Evolutionary conservation across 805 yeast species (phyloP), one percentile per base, ranked within the genome.

Genomic region (Kluyveromyces dobzhanskii): DNA sequence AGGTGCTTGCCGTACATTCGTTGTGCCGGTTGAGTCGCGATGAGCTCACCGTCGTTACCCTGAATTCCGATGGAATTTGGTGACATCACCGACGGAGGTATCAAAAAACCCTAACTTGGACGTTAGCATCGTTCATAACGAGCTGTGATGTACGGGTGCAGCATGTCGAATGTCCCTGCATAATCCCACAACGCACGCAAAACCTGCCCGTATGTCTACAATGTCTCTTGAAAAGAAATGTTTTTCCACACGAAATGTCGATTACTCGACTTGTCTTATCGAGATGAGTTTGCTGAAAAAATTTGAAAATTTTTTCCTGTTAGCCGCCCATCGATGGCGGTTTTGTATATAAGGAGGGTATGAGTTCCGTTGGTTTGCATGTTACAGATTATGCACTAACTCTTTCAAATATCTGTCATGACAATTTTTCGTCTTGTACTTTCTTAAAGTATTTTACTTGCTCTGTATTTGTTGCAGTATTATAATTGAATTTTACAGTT

Each of bases 51-150:
- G 11, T 11, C 7, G 30, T 27, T 27, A 27, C 30, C 30, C 30
- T 27, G 16, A n/a, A 5, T 7, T 27, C 30, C 30, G 30, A 13
- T 27, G 30, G 30, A n/a, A 12, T 7, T 6, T 3, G 11, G 21
- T 34, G 37, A 34, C 37, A 34, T 34, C 37, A 34, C 37, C 37
- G 37, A 23, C 37, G 37, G 37, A 34, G 21, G 21, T 30, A 30
- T 30, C 16, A 5, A 7, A n/a, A 16, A 30, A 19, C 32, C 18
- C 18, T 30, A 30, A 30, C 30, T 5, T 12, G 12, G 12, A 24
- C 27, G 12, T 24, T 24, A 24, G 27, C 27, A 24, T 24, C 27
- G 12, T 24, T 12, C 11, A 12, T 24, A n/a, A n/a, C 16, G 16
- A 27, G 11, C 16, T 7, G 30, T 27, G 30, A n/a, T 27, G 30